These are phyloP conservation scores for Ostreobium quekettii DNA, from an alignment of 139 green algal genomes.

Conservation along the genomic window DNA sequence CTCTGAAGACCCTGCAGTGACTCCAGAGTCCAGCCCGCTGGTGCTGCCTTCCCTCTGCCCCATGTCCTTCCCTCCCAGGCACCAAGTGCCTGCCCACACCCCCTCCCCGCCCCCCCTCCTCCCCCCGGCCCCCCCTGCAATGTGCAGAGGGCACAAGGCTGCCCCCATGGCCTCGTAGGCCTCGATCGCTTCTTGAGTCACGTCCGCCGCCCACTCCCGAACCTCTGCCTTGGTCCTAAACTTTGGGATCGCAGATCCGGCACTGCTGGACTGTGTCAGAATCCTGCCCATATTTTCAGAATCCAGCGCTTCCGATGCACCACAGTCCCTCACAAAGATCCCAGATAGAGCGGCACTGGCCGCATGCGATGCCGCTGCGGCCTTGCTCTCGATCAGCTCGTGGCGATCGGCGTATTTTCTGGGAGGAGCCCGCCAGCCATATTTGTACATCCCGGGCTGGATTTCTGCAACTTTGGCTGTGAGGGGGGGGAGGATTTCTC, in stretches of 20 bases:
- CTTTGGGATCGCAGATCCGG: neutral
- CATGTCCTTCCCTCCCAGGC: too few species aligned
- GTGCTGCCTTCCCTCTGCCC: too few species aligned
- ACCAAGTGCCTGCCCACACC: too few species aligned
- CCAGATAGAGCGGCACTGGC: constrained; percentile 3
- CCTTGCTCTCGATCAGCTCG: constrained; percentile 4
- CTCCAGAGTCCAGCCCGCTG: too few species aligned
- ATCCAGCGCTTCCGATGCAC: too few species aligned
- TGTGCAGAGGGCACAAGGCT: too few species aligned
- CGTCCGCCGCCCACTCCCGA: neutral
- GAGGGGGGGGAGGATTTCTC: constrained; percentile 24
- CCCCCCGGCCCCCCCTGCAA: too few species aligned
- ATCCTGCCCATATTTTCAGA: neutral
- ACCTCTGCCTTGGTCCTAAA: neutral
- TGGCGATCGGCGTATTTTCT: constrained; percentile 22
- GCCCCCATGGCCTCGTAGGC: too few species aligned
- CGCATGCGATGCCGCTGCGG: neutral
- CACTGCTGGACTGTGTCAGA: neutral
- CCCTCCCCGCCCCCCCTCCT: too few species aligned
- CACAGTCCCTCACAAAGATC: neutral
- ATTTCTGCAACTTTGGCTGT: constrained; percentile 29
- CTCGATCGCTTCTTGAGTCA: neutral
- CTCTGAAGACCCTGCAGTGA: too few species aligned
- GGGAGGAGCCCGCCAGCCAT: constrained; percentile 32
- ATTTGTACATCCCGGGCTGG: constrained; percentile 35